phyloP scores from a whole-genome alignment of 106 monocot genomes.

The Acorus gramineus region DNA sequence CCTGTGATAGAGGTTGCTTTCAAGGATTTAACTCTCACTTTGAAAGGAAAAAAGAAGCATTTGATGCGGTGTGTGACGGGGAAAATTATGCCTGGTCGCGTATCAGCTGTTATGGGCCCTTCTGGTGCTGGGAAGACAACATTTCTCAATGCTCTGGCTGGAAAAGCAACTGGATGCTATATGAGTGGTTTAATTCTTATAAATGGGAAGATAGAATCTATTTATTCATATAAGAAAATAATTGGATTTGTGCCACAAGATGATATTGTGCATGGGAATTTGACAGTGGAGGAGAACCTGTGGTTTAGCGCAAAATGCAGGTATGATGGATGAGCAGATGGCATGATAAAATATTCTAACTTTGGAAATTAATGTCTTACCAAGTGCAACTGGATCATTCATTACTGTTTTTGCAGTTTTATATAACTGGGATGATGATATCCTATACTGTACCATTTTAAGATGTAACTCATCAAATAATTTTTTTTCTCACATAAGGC shows the following conservation, averaged over 20 bases:
- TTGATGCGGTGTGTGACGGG: conserved; percentile 72
- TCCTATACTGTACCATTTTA: no score
- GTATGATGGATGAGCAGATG: conserved; percentile 20
- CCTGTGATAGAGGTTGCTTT: conserved; percentile 74
- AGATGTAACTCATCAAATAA: no score
- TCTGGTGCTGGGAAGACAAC: conserved; percentile 4
- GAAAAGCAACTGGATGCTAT: conserved; percentile 2
- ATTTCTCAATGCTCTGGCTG: conserved; percentile 5
- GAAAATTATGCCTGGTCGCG: neutral
- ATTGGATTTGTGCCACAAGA: conserved; percentile 3
- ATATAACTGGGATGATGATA: no score
- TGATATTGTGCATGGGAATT: conserved; percentile 73
- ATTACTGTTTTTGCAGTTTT: neutral
- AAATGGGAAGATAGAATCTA: conserved; percentile 6
- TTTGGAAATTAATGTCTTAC: no score
- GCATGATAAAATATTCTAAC: no score
- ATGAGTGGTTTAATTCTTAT: conserved; percentile 5
- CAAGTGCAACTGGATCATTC: neutral
- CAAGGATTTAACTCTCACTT: conserved; percentile 71
- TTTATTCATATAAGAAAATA: conserved; percentile 66
- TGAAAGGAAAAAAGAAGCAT: conserved; percentile 61
- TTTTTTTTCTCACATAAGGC: no score
- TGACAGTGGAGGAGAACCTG: conserved; percentile 97
- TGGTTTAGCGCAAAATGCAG: conserved; percentile 99
- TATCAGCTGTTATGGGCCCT: neutral